phyloP scores from a whole-genome alignment of 2,329 filamentous ascomycete species.

The Pseudogymnoascus sp. region DNA sequence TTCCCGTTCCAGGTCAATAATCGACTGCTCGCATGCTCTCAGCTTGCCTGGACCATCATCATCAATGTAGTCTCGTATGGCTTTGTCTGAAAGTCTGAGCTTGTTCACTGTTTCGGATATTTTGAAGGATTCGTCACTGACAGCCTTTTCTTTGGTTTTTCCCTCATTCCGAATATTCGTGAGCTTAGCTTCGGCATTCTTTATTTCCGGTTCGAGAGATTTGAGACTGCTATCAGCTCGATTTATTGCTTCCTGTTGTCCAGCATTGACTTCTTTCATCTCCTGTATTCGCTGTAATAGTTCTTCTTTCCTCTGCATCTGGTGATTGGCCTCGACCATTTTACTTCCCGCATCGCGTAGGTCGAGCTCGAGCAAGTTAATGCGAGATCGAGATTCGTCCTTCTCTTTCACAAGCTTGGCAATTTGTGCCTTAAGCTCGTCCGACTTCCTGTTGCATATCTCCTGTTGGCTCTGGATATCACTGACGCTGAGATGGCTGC shows the following conservation, averaged over 20 bases:
- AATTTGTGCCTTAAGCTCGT: constrained; percentile 56
- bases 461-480: constrained; percentile 77
- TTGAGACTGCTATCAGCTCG: constrained; percentile 68
- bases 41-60: constrained; percentile 69
- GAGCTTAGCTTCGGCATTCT: constrained; percentile 67
- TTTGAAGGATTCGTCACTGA: constrained; percentile 64
- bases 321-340: constrained; percentile 62
- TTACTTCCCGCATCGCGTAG: constrained; percentile 68
- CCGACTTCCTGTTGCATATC: constrained; percentile 59
- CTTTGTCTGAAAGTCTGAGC: constrained; percentile 66
- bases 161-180: constrained; percentile 71
- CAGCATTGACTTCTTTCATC: constrained; percentile 59
- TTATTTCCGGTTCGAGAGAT: constrained; percentile 66
- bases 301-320: constrained; percentile 74
- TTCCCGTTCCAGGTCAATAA: constrained; percentile 60
- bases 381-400: constrained; percentile 62
- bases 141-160: constrained; percentile 63
- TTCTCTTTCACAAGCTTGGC: constrained; percentile 62
- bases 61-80: constrained; percentile 75
- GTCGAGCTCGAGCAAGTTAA: constrained; percentile 69
- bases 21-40: constrained; percentile 60
- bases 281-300: constrained; percentile 67
- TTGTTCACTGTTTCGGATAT: constrained; percentile 71
- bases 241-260: constrained; percentile 65
- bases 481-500: constrained; percentile 60